A percentile compares a stretch with the other conserved stretches of the same genome.
Conservation (phyloP, 2,329 filamentous ascomycete genomes). For the Fusarium heterosporum region DNA sequence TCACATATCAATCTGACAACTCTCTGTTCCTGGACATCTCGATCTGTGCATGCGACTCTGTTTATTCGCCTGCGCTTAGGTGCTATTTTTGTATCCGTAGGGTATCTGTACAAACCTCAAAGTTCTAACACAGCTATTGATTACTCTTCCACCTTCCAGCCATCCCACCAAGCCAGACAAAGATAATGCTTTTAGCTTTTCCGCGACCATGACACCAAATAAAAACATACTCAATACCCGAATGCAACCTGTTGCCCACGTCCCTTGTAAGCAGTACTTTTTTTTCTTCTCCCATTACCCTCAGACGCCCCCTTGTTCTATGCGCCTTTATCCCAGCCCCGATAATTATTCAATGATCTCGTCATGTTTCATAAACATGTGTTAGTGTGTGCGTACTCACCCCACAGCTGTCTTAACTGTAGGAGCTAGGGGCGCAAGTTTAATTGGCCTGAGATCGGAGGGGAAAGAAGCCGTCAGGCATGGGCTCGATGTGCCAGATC, state of each 20-base stretch:
- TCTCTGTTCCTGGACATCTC: constrained; percentile 22
- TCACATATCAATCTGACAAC: constrained; percentile 33
- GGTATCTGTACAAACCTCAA: constrained; percentile 10
- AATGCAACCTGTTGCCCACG: constrained; percentile 29
- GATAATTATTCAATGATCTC: constrained; percentile 23
- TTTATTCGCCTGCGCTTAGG: constrained; percentile 28
- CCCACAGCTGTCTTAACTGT: constrained; percentile 6
- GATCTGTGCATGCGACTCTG: constrained; percentile 23
- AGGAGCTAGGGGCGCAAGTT: constrained; percentile 24
- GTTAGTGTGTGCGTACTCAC: constrained; percentile 6
- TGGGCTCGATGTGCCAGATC: constrained; percentile 70
- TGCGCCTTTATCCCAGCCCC: constrained; percentile 31
- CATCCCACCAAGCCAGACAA: constrained; percentile 10
- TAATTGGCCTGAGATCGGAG: constrained; percentile 68
- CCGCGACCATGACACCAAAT: constrained; percentile 39
- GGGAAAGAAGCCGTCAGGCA: constrained; percentile 69
- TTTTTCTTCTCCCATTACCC: constrained; percentile 19
- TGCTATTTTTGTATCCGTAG: not conserved
- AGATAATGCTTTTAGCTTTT: constrained; percentile 42
- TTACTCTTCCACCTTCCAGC: constrained; percentile 25
- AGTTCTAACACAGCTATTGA: constrained; percentile 12
- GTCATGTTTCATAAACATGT: constrained; percentile 20
- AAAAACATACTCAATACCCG: constrained; percentile 35
- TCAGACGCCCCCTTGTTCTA: constrained; percentile 34
- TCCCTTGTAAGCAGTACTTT: constrained; percentile 38